phyloP scores from a whole-genome alignment of 2,329 filamentous ascomycete genomes.

The Apiospora aurea region DNA sequence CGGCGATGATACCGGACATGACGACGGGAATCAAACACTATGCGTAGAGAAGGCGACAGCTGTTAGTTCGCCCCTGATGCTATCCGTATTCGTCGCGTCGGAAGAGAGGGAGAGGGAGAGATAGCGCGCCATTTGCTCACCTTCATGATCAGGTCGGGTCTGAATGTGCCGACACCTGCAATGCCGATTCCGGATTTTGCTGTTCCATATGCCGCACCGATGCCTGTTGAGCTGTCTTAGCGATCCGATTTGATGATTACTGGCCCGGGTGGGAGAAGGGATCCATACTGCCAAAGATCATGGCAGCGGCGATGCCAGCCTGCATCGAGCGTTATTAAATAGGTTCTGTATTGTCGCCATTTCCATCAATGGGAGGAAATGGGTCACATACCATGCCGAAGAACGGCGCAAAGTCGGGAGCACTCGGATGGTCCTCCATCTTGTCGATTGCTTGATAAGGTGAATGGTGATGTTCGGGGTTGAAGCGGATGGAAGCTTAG shows the following conservation, averaged over 20 bases:
- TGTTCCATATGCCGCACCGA: constrained; percentile 85
- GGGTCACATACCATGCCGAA: constrained; percentile 77
- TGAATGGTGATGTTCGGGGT: constrained; percentile 10
- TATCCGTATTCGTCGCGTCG: background rate
- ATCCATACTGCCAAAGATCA: constrained; percentile 81
- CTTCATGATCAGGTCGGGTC: constrained; percentile 92
- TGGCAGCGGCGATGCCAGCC: constrained; percentile 81
- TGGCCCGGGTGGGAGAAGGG: constrained; percentile 31
- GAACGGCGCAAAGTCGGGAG: constrained; percentile 86
- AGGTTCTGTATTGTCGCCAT: constrained; percentile 28
- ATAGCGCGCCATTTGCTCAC: constrained; percentile 49
- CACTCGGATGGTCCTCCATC: constrained; percentile 41
- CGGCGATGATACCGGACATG: constrained; percentile 99
- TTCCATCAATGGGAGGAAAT: constrained; percentile 19
- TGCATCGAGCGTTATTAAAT: constrained; percentile 43
- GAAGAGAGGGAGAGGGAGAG: background rate
- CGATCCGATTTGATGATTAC: constrained; percentile 23
- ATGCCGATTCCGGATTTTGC: constrained; percentile 91
- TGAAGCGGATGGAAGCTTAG: constrained; percentile 20
- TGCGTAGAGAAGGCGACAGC: constrained; percentile 25
- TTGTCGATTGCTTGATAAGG: constrained; percentile 11
- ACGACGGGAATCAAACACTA: constrained; percentile 87
- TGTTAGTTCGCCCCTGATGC: background rate
- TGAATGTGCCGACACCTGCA: constrained; percentile 82
- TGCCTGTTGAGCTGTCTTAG: constrained; percentile 48